Conservation (phyloP, 2,329 filamentous ascomycete genomes). For the Anthostomella pinea region DNA sequence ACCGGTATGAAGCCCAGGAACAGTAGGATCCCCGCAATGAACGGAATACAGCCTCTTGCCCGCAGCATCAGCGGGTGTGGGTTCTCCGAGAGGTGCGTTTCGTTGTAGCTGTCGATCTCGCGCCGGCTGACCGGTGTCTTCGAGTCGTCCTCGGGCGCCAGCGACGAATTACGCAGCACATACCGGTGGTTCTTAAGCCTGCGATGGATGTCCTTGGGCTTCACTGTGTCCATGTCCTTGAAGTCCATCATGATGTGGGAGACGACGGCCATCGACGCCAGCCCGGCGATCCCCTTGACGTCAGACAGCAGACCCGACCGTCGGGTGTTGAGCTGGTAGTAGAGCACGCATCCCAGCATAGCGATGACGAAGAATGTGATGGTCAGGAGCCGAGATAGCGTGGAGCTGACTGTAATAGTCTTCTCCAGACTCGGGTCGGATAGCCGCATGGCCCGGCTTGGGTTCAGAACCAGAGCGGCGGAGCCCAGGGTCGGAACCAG, state of each 20-base stretch:
- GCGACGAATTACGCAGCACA: slow-evolving; percentile 65
- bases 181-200: slow-evolving; percentile 66
- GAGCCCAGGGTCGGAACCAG: slow-evolving; percentile 67
- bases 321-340: slow-evolving; percentile 59
- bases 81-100: slow-evolving; percentile 52
- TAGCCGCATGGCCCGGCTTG: slow-evolving; percentile 45
- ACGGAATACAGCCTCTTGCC: slow-evolving; percentile 56
- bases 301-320: slow-evolving; percentile 65
- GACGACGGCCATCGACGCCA: slow-evolving; percentile 72
- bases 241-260: slow-evolving; percentile 74
- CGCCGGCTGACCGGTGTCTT: slow-evolving; percentile 39
- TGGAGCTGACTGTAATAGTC: slow-evolving; percentile 51
- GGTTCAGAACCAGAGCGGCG: slow-evolving; percentile 57
- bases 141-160: slow-evolving; percentile 63
- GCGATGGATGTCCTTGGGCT: slow-evolving; percentile 64
- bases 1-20: slow-evolving; percentile 59
- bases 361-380: slow-evolving; percentile 56
- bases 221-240: slow-evolving; percentile 66
- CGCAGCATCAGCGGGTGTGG: slow-evolving; percentile 70
- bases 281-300: slow-evolving; percentile 69
- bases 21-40: slow-evolving; percentile 54
- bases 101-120: slow-evolving; percentile 46
- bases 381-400: slow-evolving; percentile 62
- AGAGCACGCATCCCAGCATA: slow-evolving; percentile 52
- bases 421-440: slow-evolving; percentile 45